Percentiles rank a stretch among this genome's conserved stretches.
Conservation (phyloP, 2,329 filamentous ascomycete species). For the Xylariaceae sp. region DNA sequence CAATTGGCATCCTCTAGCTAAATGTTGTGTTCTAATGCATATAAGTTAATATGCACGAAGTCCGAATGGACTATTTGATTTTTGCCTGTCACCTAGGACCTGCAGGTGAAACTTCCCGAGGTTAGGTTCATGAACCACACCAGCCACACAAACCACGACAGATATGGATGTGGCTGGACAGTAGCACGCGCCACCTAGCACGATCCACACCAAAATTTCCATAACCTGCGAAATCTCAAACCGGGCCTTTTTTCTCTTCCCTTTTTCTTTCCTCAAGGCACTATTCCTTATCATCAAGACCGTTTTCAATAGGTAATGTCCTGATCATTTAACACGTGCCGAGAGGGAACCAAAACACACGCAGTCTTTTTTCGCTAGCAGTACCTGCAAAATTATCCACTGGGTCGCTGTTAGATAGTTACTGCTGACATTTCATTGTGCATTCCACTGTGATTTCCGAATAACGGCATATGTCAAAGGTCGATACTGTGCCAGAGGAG, state of each 20-base stretch:
- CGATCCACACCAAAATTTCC: slow-evolving; percentile 2
- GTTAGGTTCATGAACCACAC: too few relatives aligned
- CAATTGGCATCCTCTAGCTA: too few relatives aligned
- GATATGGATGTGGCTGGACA: neutral
- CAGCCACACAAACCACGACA: neutral
- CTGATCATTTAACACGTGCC: slow-evolving; percentile 91
- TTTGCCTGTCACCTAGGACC: too few relatives aligned
- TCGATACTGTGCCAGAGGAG: too few relatives aligned
- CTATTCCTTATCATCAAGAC: slow-evolving; percentile 95
- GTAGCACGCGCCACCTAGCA: neutral
- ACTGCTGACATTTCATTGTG: slow-evolving; percentile 68
- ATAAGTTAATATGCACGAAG: too few relatives aligned
- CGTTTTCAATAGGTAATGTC: slow-evolving; percentile 55
- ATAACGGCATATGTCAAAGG: too few relatives aligned
- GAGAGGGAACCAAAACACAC: slow-evolving; percentile 60
- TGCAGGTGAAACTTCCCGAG: too few relatives aligned
- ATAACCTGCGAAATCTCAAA: neutral
- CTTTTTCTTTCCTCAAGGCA: slow-evolving; percentile 53
- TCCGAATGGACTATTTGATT: too few relatives aligned
- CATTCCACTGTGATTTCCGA: slow-evolving; percentile 3
- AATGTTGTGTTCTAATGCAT: too few relatives aligned
- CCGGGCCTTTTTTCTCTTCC: neutral
- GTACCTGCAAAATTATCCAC: slow-evolving; percentile 70
- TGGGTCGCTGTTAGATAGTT: slow-evolving; percentile 95
- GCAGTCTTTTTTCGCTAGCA: slow-evolving; percentile 99